Percentiles rank a stretch among this genome's conserved stretches.
phyloP scores from a whole-genome alignment of 495 filamentous ascomycete genomes.

The Hyphodiscus hymeniophilus region DNA sequence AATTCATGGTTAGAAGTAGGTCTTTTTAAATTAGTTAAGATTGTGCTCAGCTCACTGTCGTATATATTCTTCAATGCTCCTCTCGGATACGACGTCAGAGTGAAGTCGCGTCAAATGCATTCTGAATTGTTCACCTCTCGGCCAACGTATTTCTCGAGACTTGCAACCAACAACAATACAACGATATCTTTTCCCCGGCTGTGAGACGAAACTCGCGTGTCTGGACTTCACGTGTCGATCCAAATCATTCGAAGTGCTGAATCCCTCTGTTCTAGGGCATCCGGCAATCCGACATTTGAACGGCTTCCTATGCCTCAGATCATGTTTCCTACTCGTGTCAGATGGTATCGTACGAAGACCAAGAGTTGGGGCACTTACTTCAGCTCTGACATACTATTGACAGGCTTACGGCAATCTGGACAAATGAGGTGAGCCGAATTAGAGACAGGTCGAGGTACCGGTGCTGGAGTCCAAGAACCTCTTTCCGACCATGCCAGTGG shows the following conservation, averaged over 20 bases:
- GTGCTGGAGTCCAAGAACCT: no score
- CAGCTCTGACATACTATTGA: constrained; percentile 38
- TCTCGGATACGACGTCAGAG: constrained; percentile 32
- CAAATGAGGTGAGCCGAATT: no score
- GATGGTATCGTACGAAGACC: neutral
- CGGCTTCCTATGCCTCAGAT: constrained; percentile 63
- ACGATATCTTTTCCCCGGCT: constrained; percentile 49
- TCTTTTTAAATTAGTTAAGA: no score
- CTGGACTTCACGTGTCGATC: constrained; percentile 61
- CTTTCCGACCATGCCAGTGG: no score
- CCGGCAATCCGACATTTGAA: constrained; percentile 53
- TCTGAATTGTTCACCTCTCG: constrained; percentile 81
- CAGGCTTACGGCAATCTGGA: no score
- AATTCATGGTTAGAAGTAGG: no score
- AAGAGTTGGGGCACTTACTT: constrained; percentile 15
- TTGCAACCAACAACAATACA: constrained; percentile 57
- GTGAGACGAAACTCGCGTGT: constrained; percentile 33
- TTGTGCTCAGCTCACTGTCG: neutral
- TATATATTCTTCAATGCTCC: constrained; percentile 1
- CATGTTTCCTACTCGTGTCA: constrained; percentile 58
- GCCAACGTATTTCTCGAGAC: constrained; percentile 68
- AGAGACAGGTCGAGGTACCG: no score
- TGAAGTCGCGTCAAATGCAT: constrained; percentile 75
- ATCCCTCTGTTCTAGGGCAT: constrained; percentile 57
- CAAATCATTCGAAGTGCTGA: constrained; percentile 76